Evolutionary conservation across 495 filamentous ascomycete genomes (phyloP), one percentile per base, ranked within the genome.

Genomic region (Aspergillus campestris): DNA sequence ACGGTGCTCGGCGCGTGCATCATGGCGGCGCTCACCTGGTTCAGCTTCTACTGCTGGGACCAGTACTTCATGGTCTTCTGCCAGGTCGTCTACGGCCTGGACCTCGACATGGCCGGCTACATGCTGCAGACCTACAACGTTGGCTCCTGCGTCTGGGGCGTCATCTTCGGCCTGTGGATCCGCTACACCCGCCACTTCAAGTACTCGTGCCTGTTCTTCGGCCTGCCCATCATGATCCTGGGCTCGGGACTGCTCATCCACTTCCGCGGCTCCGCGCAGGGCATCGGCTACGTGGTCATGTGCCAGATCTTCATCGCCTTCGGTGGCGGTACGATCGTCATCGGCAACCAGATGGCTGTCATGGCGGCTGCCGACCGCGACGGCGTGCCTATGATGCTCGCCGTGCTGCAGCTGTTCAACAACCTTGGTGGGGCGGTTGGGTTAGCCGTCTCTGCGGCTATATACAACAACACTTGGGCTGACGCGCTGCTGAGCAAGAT

Each of bases 231-330:
- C 13, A 67, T 74, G 57, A 68, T 83, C 31, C 73, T 85, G 15
- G 74, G 82, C 3, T 74, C 80, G 0, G 75, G 84, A 11, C 72
- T 85, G 42, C 76, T 86, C 75, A 85, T 72, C 51, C 74, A 67
- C 50, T 88, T 87, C 74, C 80, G 84, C 31, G 80, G 83, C 37
- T 65, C 77, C 44, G 68, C 72, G 3, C 60, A 64, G 12, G 53
- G 70, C 38, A 69, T 87, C 38, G 83, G 81, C 18, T 86, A 81
- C 58, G 64, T 89, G 18, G 66, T 86, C 53, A 82, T 86, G 77
- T 82, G 75, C 51, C 77, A 89, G 60, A 79, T 89, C 56, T 79
- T 86, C 64, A 81, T 87, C 52, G 75, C 83, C 30, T 65, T 88
- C 35, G 66, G 68, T 9, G 82, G 80, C 1, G 69, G 73, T 12